Evolutionary conservation across 306 rosid genomes (phyloP).

Genomic region (Lupinus albus): DNA sequence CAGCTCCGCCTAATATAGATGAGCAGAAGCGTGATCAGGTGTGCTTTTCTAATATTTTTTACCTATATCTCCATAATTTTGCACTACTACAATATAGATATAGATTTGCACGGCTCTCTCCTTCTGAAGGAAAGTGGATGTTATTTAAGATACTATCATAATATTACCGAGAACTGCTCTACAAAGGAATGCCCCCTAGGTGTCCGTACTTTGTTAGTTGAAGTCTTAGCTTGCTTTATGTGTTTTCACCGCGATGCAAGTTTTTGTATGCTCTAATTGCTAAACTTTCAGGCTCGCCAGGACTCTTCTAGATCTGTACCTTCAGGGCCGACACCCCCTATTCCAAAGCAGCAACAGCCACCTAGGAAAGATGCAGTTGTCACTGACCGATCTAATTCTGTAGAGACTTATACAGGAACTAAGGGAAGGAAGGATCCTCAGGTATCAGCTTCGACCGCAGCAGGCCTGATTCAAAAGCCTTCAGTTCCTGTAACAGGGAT

Average conservation of each 20-base stretch:
- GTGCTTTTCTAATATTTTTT: conserved; percentile 19
- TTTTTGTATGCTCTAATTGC: conserved; percentile 29
- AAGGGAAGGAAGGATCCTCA: conserved; percentile 64
- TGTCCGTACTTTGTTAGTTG: conserved; percentile 5
- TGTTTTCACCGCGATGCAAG: conserved; percentile 17
- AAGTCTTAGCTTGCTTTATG: neutral
- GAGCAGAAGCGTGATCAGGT: conserved; percentile 96
- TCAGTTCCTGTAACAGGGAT: conserved; percentile 64
- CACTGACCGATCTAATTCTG: conserved; percentile 47
- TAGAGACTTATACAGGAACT: conserved; percentile 49
- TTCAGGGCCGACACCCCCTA: conserved; percentile 58
- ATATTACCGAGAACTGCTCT: neutral
- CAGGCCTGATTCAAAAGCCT: conserved; percentile 69
- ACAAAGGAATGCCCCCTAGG: neutral
- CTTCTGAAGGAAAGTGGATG: conserved; percentile 12
- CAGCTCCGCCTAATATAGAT: conserved; percentile 96
- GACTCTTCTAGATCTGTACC: conserved; percentile 59
- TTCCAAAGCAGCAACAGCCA: conserved; percentile 74
- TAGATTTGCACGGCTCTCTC: conserved; percentile 14
- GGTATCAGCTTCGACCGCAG: conserved; percentile 46
- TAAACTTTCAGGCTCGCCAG: conserved; percentile 60
- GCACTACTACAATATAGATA: neutral
- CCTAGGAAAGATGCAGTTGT: conserved; percentile 57
- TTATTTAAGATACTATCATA: conserved; percentile 7
- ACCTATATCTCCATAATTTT: conserved; percentile 5